These are phyloP conservation scores for Chlamydomonas incerta DNA, from an alignment of 139 green algal genomes.

Conservation along the genomic window DNA sequence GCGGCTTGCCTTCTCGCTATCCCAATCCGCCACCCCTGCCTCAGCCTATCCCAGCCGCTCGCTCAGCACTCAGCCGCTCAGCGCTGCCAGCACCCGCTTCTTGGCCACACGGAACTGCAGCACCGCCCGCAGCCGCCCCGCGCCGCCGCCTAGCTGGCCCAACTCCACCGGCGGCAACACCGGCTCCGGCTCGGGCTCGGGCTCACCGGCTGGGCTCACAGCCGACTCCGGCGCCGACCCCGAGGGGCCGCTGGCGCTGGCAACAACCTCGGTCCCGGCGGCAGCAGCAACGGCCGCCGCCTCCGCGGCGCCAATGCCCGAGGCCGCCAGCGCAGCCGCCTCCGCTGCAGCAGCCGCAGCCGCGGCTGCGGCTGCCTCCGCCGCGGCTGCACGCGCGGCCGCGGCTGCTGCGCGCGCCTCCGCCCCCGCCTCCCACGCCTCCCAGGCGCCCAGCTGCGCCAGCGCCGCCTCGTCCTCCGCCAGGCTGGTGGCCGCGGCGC, in stretches of 20 bases:
- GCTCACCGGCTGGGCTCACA: no score
- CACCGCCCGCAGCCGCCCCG: slow-evolving; percentile 1
- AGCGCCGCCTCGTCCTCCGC: slow-evolving; percentile 27
- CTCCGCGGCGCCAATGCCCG: neutral
- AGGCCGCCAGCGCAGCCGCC: neutral
- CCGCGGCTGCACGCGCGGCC: neutral
- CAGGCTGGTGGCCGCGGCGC: neutral
- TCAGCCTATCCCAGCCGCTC: neutral
- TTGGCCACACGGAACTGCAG: slow-evolving; percentile 42
- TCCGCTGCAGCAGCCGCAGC: neutral
- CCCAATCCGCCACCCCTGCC: no score
- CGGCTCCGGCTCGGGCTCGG: neutral
- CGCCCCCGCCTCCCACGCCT: neutral
- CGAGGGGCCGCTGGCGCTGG: no score
- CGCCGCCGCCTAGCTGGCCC: neutral
- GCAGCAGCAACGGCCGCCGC: neutral
- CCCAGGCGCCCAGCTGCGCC: slow-evolving; percentile 10
- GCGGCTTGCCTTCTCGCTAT: no score
- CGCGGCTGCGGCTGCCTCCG: neutral
- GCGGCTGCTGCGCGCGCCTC: neutral
- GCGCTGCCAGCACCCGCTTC: slow-evolving; percentile 30
- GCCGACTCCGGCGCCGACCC: no score
- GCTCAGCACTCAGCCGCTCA: neutral
- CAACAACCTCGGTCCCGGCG: no score
- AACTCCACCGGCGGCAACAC: neutral